Conservation (phyloP, 768 basidiomycete genomes). For the Boletus rubropictus region DNA sequence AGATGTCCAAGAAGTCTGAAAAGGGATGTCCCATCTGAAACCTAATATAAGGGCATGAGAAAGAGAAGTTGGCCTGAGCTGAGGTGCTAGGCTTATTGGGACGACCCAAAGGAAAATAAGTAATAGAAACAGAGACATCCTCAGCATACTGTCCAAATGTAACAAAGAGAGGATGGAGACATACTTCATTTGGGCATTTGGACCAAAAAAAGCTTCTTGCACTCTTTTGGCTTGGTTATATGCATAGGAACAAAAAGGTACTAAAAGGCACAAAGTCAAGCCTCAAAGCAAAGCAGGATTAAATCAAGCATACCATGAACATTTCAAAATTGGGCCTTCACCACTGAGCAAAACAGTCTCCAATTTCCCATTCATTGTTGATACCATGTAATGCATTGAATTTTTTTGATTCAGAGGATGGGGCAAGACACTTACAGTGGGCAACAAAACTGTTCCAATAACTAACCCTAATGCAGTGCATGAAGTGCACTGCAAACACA, state of each 20-base stretch:
- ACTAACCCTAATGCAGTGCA: no score
- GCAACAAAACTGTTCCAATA: no score
- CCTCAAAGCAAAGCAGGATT: background rate
- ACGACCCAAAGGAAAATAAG: no score
- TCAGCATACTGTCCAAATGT: no score
- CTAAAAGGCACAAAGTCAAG: constrained; percentile 34
- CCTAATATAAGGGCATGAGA: no score
- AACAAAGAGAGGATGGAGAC: constrained; percentile 30
- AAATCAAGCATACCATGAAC: constrained; percentile 73
- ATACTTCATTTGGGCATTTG: constrained; percentile 92
- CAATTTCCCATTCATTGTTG: constrained; percentile 92
- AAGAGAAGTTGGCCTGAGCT: no score
- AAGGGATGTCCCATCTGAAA: no score
- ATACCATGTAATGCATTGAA: constrained; percentile 72
- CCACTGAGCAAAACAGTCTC: constrained; percentile 96
- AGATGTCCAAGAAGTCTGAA: no score
- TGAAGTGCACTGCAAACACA: no score
- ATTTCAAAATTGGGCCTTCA: constrained; percentile 98
- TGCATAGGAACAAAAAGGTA: constrained; percentile 94
- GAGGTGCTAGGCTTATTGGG: no score
- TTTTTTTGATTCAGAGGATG: constrained; percentile 64
- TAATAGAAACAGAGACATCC: no score
- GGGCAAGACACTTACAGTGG: constrained; percentile 85
- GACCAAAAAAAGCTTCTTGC: constrained; percentile 92
- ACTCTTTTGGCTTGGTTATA: constrained; percentile 96